phyloP scores from a whole-genome alignment of 2,329 filamentous ascomycete species.

The Botrytis aclada region DNA sequence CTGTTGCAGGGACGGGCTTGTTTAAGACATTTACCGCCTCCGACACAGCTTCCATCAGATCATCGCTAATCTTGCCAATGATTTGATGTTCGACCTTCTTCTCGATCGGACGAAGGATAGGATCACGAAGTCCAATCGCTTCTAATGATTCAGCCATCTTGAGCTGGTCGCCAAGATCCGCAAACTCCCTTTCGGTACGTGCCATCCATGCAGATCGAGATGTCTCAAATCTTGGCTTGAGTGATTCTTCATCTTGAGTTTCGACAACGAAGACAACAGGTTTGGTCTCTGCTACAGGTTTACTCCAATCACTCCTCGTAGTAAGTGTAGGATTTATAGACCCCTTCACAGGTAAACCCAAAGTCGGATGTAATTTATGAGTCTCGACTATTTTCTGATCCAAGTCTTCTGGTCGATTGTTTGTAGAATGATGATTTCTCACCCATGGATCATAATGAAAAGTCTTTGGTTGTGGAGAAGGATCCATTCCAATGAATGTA shows the following conservation, averaged over 20 bases:
- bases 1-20: slow-evolving; percentile 7
- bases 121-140: slow-evolving; percentile 17
- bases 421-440: slow-evolving; percentile 32
- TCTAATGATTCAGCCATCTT: slow-evolving; percentile 18
- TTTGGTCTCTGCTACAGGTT: slow-evolving; percentile 17
- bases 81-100: not conserved
- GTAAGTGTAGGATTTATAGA: slow-evolving; percentile 27
- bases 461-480: slow-evolving; percentile 30
- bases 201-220: slow-evolving; percentile 27
- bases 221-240: slow-evolving; percentile 20
- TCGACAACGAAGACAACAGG: slow-evolving; percentile 16
- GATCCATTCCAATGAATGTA: slow-evolving; percentile 31
- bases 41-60: slow-evolving; percentile 5
- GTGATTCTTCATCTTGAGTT: slow-evolving; percentile 10
- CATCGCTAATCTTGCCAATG: slow-evolving; percentile 12
- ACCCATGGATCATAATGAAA: slow-evolving; percentile 35
- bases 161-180: slow-evolving; percentile 14
- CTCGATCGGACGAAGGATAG: slow-evolving; percentile 11
- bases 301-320: slow-evolving; percentile 17
- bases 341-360: slow-evolving; percentile 29
- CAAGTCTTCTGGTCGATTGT: slow-evolving; percentile 33
- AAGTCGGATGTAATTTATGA: slow-evolving; percentile 30
- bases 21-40: not conserved
- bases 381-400: slow-evolving; percentile 30
- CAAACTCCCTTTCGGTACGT: slow-evolving; percentile 16